Base-by-base conservation (phyloP, 257 asterid species). In the Pogostemon cablin region DNA sequence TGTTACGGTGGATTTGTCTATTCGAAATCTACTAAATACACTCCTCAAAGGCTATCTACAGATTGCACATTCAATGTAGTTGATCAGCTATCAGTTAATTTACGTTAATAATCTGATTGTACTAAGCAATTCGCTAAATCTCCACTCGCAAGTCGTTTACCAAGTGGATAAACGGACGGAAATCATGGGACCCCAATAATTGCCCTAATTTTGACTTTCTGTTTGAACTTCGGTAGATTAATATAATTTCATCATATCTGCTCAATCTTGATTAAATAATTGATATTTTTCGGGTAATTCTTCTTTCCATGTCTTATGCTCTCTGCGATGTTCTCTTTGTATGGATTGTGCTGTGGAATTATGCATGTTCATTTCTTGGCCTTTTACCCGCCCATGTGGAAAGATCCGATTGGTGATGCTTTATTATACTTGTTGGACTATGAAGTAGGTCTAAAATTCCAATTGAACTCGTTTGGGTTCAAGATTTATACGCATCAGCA, bases 201-300 rank as follows among this genome's bases (percentile, higher is more conserved):
- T 55, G 77, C 69, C 76, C 75, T 73, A 55, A 72, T 68, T 77
- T 68, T 62, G 70, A 72, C 12, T 65, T 65, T 43, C 37, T 52
- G 3, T 3, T 68, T 32, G 32, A 25, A 25, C 32, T 25, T 25
- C 44, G 40, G 40, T 71, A 25, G 17, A 55, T 42, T 44, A 46
- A 3, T 47, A 40, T 43, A 69, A 44, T 10, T 73, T 42, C 56
- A 25, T 40, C 39, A 12, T 49, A 38, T 50, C 80, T 67, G 69
- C 69, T 67, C 62, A 8, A 34, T 6, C 9, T 64, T 35, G 73
- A 67, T 66, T 41, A 59, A 12, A 47, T n/a, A 60, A 3, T 34
- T 62, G 53, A 35, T 55, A 15, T 11, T 54, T 46, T 63, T 64
- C 57, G 69, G 84, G 84, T 82, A 59, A 73, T 40, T 54, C 12